Base-by-base conservation (phyloP, 306 rosid genomes). In the Cucurbita pepo region DNA sequence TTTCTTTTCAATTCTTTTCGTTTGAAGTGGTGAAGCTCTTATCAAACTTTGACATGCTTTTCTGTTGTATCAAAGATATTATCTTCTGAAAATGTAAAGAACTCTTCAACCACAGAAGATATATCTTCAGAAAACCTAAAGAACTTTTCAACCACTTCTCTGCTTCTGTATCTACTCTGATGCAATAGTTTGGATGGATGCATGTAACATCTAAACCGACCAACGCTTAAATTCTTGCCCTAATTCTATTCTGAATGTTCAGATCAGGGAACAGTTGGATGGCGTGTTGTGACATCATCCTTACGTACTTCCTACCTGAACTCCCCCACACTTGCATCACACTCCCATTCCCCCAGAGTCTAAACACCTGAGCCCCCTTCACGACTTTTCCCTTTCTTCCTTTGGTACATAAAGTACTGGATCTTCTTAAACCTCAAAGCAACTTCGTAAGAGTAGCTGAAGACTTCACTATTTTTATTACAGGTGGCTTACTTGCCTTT, bases 401-500 rank as follows among this genome's bases (percentile, higher is more conserved):
- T 56, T 60, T 60, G 67, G 67, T 7, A 37, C 47, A 14, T 14
- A 6, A 60, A 14, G 13, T 36, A 60, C 8, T 36, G 47, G 67
- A 45, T 36, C 22, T 60, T 8, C 22, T 25, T 8, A 40, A 63
- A 40, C 70, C 30, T 5, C 47, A 8, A 43, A 64, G 34, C 2
- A 9, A n/a, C 21, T 37, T 3, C 10, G 5, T 50, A 70, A n/a
- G 52, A 36, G 71, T 65, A 22, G 54, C 71, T 65, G 54, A 65
- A 65, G 71, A 50, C 71, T 65, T 43, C 54, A 65, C 53, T 44
- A 19, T 65, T 65, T 53, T 51, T 80, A 34, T 87, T 78, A 44
- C 85, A 90, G 98, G 92, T 93, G 75, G 69, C 86, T 69, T 93
- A 93, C 76, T 25, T 90, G 85, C 98, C 98, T 60, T 67, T 90